Percentiles rank a stretch among this genome's conserved stretches.
Evolutionary conservation across 2,329 filamentous ascomycete genomes (phyloP).

Genomic region (Chalaropsis thielavioides): DNA sequence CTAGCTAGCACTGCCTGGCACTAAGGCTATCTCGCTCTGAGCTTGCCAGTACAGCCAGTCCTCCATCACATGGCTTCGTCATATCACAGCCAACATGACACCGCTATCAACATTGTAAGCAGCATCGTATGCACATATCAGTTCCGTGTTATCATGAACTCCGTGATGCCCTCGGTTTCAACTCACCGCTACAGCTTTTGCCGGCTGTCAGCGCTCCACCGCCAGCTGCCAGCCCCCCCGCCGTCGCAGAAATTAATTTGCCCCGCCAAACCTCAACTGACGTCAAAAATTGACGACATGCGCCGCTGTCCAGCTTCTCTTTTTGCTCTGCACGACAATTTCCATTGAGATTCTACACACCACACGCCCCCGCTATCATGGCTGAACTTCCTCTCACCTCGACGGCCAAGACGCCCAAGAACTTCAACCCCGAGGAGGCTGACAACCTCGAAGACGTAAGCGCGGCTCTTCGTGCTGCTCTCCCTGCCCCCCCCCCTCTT

Average conservation of each 20-base stretch:
- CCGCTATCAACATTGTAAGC: too few relatives aligned
- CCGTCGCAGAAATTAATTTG: constrained; percentile 12
- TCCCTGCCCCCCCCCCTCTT: constrained; percentile 4
- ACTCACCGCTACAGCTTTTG: background rate
- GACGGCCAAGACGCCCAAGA: constrained; percentile 11
- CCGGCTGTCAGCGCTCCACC: background rate
- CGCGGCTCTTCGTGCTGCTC: constrained; percentile 15
- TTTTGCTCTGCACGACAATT: background rate
- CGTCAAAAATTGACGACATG: constrained; percentile 8
- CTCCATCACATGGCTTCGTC: too few relatives aligned
- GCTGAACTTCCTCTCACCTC: constrained; percentile 14
- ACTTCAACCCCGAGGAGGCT: constrained; percentile 43
- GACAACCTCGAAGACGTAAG: constrained; percentile 43
- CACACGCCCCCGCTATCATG: constrained; percentile 8
- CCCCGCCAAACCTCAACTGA: constrained; percentile 9
- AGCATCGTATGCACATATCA: too few relatives aligned
- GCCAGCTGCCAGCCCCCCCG: constrained; percentile 12
- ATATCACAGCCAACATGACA: too few relatives aligned
- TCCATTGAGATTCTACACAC: background rate
- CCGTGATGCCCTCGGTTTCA: too few relatives aligned
- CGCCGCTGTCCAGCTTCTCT: background rate
- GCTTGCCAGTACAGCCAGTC: too few relatives aligned
- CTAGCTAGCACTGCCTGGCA: too few relatives aligned
- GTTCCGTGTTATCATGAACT: too few relatives aligned
- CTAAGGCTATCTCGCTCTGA: too few relatives aligned